A percentile compares a stretch with the other conserved stretches of the same genome.
These are phyloP conservation scores for Hortaea werneckii DNA, from an alignment of 2,329 filamentous ascomycete species.

Conservation along the genomic window DNA sequence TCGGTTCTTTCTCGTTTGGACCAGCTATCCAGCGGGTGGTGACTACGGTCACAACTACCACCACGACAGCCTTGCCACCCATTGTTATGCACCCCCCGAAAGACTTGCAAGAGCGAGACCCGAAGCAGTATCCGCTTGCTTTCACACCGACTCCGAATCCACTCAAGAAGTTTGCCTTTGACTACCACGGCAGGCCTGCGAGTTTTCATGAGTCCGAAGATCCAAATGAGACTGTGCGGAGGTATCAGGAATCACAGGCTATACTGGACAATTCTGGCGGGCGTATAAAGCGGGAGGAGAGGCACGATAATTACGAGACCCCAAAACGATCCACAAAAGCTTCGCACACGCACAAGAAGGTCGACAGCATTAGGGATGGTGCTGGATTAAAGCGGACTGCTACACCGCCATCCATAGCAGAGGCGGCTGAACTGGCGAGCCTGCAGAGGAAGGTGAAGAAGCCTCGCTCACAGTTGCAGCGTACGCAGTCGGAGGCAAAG, in stretches of 20 bases:
- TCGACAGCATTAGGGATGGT: slow-evolving; percentile 24
- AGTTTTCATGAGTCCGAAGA: slow-evolving; percentile 54
- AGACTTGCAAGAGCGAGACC: slow-evolving; percentile 62
- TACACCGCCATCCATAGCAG: slow-evolving; percentile 44
- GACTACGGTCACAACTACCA: slow-evolving; percentile 86
- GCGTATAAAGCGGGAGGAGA: slow-evolving; percentile 16
- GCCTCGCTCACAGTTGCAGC: slow-evolving; percentile 30
- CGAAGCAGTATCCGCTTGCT: slow-evolving; percentile 84
- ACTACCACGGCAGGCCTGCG: slow-evolving; percentile 52
- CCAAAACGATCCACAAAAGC: slow-evolving; percentile 9
- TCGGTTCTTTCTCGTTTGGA: slow-evolving; percentile 52
- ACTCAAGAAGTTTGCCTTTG: slow-evolving; percentile 67
- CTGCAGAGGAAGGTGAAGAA: slow-evolving; percentile 42
- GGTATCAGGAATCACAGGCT: slow-evolving; percentile 25
- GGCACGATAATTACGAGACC: slow-evolving; percentile 17
- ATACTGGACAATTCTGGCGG: slow-evolving; percentile 20
- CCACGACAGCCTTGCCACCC: slow-evolving; percentile 72
- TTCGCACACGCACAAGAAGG: slow-evolving; percentile 9
- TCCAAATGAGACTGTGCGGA: slow-evolving; percentile 41
- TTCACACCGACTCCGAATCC: slow-evolving; percentile 70
- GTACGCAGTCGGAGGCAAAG: slow-evolving; percentile 17
- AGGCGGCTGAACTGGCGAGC: slow-evolving; percentile 41
- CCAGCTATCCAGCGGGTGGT: slow-evolving; percentile 56
- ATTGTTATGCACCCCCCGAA: slow-evolving; percentile 65
- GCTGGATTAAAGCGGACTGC: slow-evolving; percentile 34